These are phyloP conservation scores for Apiotrichum domesticum DNA, from an alignment of 1,284 basidiomycete genomes.

Conservation along the genomic window DNA sequence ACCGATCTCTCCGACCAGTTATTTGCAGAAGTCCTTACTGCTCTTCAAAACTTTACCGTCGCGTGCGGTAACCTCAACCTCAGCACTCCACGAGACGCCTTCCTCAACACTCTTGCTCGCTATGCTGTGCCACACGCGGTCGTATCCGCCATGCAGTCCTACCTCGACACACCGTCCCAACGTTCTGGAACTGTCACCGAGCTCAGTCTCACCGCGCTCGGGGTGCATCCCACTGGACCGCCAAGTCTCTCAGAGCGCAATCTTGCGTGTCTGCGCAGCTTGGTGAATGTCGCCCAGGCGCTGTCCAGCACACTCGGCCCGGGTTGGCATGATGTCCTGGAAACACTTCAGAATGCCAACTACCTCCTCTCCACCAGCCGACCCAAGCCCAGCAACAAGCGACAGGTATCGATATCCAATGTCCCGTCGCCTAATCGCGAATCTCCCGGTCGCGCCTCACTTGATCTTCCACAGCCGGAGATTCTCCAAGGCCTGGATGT, in stretches of 20 bases:
- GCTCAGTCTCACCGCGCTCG: constrained; percentile 53
- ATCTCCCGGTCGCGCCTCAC: constrained; percentile 2
- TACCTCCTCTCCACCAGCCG: constrained; percentile 62
- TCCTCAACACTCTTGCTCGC: constrained; percentile 78
- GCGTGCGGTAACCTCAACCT: constrained; percentile 84
- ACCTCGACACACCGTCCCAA: constrained; percentile 50
- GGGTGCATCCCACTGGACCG: constrained; percentile 45
- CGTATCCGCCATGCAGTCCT: constrained; percentile 72
- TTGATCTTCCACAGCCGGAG: constrained; percentile 17
- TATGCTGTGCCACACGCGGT: constrained; percentile 82
- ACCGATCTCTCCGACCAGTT: constrained; percentile 71
- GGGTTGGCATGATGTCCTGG: constrained; percentile 87
- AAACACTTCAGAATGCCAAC: constrained; percentile 85
- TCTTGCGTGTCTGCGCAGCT: constrained; percentile 77
- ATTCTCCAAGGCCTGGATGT: constrained; percentile 60
- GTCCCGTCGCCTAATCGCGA: neutral
- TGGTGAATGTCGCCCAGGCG: constrained; percentile 71
- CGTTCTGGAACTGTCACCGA: constrained; percentile 51
- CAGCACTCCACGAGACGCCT: constrained; percentile 81
- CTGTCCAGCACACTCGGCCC: constrained; percentile 76
- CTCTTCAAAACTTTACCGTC: constrained; percentile 76
- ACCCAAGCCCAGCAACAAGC: neutral
- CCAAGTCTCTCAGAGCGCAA: constrained; percentile 82
- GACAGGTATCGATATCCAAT: neutral
- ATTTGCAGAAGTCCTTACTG: constrained; percentile 64